A percentile compares a stretch with the other conserved stretches of the same genome.
These are phyloP conservation scores for Fonsecaea monophora DNA, from an alignment of 2,329 filamentous ascomycete species.

Conservation along the genomic window DNA sequence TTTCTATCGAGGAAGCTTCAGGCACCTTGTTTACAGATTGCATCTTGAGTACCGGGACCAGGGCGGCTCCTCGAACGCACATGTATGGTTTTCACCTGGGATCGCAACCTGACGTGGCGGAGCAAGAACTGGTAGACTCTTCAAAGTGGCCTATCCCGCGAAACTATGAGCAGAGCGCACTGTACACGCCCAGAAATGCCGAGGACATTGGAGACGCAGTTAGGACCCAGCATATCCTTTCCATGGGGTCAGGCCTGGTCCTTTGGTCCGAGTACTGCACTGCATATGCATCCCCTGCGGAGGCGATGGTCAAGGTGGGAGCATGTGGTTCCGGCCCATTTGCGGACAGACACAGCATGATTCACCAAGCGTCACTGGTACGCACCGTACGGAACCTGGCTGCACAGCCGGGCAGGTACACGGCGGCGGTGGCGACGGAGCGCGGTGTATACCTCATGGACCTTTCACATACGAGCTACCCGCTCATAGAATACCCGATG, in stretches of 20 bases:
- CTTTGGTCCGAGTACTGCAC: neutral
- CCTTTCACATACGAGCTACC: neutral
- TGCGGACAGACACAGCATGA: neutral
- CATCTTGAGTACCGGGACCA: neutral
- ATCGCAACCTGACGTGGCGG: neutral
- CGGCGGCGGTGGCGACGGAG: neutral
- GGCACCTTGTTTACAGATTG: constrained; percentile 13
- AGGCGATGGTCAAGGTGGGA: constrained; percentile 2
- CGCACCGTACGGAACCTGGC: neutral
- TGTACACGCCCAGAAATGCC: neutral
- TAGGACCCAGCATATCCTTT: neutral
- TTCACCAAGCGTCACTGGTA: neutral
- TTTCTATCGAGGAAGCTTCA: constrained; percentile 6
- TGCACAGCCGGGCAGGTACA: neutral
- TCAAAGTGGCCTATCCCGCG: neutral
- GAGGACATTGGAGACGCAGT: neutral
- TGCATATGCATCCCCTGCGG: neutral
- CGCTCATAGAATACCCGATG: neutral
- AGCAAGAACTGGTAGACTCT: neutral
- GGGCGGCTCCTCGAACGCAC: neutral
- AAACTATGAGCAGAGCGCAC: neutral
- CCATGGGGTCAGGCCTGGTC: constrained; percentile 10
- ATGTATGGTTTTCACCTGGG: neutral
- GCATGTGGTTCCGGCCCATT: neutral
- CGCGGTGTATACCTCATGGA: constrained; percentile 10